Evolutionary conservation across 768 basidiomycete genomes (phyloP), one percentile per base, ranked within the genome.

Genomic region (Pleurotus platypus): DNA sequence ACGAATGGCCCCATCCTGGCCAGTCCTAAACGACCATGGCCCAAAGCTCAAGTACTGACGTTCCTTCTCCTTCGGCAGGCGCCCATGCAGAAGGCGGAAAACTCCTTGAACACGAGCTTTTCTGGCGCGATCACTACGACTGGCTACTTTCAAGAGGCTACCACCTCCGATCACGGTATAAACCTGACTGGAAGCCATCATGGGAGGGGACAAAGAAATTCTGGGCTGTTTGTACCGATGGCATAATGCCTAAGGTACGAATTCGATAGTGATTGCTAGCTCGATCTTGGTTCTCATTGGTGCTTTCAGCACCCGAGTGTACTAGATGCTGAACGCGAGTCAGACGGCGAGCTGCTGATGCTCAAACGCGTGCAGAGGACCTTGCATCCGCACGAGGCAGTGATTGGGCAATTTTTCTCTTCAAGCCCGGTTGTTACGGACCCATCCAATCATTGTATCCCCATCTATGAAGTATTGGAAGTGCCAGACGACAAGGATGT

Each of bases 111-210:
- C 9, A 26, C 13, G 69, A 70, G 57, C 2, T 26, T 35, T 62
- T 60, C 49, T 69, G 70, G 67, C 35, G 63, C 2, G 61, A 66
- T 49, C 64, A 59, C 24, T 63, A 70, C 37, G 27, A 55, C 9
- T 70, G 65, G 61, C 56, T 72, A 2, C 55, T 62, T 7, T 43
- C 42, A 5, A 49, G 61, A 16, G 70, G 72, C 9, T 71, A 67
- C 48, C 53, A 57, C 8, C 63, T 74, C 3, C 64, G 68, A 15
- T 55, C 64, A 2, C 64, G 72, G 1, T 74, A 72, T 54, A 48
- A 18, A 45, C 71, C 62, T 7, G 62, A 59, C n/a, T 70, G 69
- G 70, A 63, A 45, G 6, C 68, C 70, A 4, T 69, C 69, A 2
- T 72, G 70, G 69, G 16, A 60, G 2, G 61, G 62, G 0, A 53